Percentiles rank a stretch among this genome's conserved stretches.
Conservation (phyloP, 129 eudicot species). For the Sambucus nigra region DNA sequence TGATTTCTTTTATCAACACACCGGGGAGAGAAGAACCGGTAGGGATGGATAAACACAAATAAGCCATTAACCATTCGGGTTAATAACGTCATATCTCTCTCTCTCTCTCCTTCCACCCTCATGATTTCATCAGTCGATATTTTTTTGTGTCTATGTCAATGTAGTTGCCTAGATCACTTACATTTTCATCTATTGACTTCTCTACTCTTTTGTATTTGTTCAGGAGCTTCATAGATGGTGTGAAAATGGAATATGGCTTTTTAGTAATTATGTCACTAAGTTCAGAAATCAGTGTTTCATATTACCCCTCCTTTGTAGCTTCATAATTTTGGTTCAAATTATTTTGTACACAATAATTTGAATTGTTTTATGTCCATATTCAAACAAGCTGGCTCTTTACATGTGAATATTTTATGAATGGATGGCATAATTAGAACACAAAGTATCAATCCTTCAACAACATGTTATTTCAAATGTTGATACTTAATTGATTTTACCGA, state of each 20-base stretch:
- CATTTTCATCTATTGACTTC: conserved; percentile 3
- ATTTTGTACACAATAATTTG: not conserved
- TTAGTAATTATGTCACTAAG: not conserved
- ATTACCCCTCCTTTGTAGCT: no score
- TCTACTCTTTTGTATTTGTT: conserved; percentile 15
- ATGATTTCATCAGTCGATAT: conserved; percentile 44
- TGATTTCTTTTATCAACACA: conserved; percentile 28
- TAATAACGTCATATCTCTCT: conserved; percentile 44
- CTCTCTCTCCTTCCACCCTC: conserved; percentile 49
- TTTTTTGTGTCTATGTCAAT: not conserved
- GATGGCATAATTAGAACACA: conserved; percentile 7
- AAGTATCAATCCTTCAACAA: conserved; percentile 1
- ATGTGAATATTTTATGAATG: not conserved
- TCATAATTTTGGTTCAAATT: not conserved
- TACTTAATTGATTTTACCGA: conserved; percentile 1
- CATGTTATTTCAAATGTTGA: conserved; percentile 8
- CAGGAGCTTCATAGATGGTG: conserved; percentile 22
- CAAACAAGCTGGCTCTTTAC: not conserved
- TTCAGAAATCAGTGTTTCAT: not conserved
- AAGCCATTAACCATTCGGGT: conserved; percentile 23
- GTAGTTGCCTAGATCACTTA: conserved; percentile 1
- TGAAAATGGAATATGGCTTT: conserved; percentile 1
- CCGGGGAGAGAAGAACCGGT: conserved; percentile 34
- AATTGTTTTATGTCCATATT: not conserved
- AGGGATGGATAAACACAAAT: conserved; percentile 37